Conservation (phyloP, 345 rosid genomes). For the Eucalyptus tenuipes region DNA sequence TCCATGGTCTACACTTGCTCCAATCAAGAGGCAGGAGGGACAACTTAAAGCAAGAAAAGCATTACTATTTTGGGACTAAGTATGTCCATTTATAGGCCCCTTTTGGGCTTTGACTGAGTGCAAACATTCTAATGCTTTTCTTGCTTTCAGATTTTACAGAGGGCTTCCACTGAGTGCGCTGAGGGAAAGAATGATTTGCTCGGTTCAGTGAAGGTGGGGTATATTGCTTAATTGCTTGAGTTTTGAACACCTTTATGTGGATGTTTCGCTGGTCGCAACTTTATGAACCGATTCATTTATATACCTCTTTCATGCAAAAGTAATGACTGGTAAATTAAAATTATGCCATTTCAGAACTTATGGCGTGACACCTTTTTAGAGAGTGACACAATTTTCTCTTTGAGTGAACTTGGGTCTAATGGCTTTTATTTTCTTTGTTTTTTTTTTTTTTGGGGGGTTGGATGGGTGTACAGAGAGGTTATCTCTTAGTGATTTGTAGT, state of each 20-base stretch:
- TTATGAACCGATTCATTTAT: not conserved
- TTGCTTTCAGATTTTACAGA: too few species aligned
- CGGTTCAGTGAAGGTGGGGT: conserved; percentile 77
- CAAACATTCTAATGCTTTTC: too few species aligned
- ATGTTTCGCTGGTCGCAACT: not conserved
- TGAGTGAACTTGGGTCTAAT: not conserved
- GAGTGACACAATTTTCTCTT: not conserved
- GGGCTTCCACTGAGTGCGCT: conserved; percentile 19
- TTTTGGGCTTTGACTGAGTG: too few species aligned
- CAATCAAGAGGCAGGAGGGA: too few species aligned
- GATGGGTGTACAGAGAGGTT: not conserved
- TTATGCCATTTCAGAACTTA: not conserved
- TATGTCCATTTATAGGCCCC: too few species aligned
- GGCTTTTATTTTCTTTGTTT: not conserved
- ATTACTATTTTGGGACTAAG: too few species aligned
- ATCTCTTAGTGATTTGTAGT: not conserved
- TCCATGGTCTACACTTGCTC: too few species aligned
- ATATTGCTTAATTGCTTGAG: not conserved
- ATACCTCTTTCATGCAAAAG: not conserved
- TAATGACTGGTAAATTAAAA: not conserved
- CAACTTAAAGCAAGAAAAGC: too few species aligned
- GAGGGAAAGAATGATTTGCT: conserved; percentile 80
- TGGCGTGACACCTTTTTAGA: not conserved
- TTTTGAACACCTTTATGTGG: not conserved
- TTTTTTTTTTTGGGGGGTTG: too few species aligned